Evolutionary conservation across 805 yeast genomes (phyloP).

Genomic region (Teunomyces gatunensis): DNA sequence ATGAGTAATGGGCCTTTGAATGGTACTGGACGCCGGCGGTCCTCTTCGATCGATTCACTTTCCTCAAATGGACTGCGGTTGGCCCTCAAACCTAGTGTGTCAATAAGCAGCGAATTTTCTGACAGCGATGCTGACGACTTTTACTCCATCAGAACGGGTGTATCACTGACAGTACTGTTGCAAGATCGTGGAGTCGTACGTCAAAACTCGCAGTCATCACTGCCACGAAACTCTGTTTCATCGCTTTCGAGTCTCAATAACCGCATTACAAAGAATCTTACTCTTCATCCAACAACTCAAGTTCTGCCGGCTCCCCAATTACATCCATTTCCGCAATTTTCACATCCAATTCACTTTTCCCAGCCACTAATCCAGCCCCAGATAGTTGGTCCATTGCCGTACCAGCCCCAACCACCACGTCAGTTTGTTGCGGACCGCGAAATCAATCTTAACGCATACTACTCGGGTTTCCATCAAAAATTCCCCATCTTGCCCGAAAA

Average conservation of each 20-base stretch:
- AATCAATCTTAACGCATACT: constrained; percentile 39
- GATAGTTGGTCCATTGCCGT: constrained; percentile 13
- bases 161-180: constrained; percentile 10
- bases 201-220: constrained; percentile 16
- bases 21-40: constrained; percentile 28
- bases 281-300: constrained; percentile 4
- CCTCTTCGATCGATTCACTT: constrained; percentile 47
- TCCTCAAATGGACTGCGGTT: constrained; percentile 41
- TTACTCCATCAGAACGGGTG: constrained; percentile 25
- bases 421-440: constrained; percentile 22
- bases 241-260: constrained; percentile 32
- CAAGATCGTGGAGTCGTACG: constrained; percentile 3
- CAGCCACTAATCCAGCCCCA: constrained; percentile 4
- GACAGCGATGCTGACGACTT: constrained; percentile 34
- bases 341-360: background rate
- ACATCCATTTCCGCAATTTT: background rate
- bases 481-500: constrained; percentile 47
- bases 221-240: constrained; percentile 33
- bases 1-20: constrained; percentile 3
- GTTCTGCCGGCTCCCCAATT: background rate
- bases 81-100: constrained; percentile 26
- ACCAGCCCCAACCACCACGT: constrained; percentile 17
- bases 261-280: constrained; percentile 21
- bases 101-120: constrained; percentile 21
- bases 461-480: constrained; percentile 39